Conservation (phyloP, 2,329 filamentous ascomycete genomes). For the Hysterium pulicare region DNA sequence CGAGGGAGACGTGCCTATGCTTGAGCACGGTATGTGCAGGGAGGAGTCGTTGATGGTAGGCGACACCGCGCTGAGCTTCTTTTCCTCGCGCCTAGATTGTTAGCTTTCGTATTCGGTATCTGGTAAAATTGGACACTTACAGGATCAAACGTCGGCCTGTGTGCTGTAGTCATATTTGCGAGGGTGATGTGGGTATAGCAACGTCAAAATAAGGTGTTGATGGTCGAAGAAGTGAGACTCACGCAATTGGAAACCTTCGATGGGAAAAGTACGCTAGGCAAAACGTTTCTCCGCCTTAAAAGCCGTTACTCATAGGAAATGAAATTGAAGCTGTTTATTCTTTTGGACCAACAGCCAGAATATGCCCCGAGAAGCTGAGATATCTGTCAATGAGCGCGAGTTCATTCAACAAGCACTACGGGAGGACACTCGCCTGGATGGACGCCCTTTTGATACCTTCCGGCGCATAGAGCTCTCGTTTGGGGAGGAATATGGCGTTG, state of each 20-base stretch:
- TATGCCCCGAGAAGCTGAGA: constrained; percentile 92
- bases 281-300: no score
- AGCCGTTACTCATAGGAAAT: no score
- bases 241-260: constrained; percentile 2
- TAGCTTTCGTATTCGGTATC: constrained; percentile 13
- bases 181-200: constrained; percentile 6
- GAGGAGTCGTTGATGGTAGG: constrained; percentile 93
- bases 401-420: constrained; percentile 82
- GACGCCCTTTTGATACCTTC: constrained; percentile 75
- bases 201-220: not conserved
- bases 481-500: constrained; percentile 86
- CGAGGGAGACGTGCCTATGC: constrained; percentile 58
- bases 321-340: no score
- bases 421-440: constrained; percentile 79
- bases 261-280: no score
- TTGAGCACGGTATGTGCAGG: constrained; percentile 94
- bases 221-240: constrained; percentile 1
- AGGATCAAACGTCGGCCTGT: constrained; percentile 93
- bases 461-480: constrained; percentile 75
- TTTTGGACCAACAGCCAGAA: no score
- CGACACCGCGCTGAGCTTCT: constrained; percentile 87
- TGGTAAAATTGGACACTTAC: constrained; percentile 48
- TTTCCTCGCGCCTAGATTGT: constrained; percentile 75
- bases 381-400: constrained; percentile 81
- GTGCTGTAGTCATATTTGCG: constrained; percentile 50